phyloP scores from a whole-genome alignment of 352 stramenopile species.

The Thalassiosira gravida region DNA sequence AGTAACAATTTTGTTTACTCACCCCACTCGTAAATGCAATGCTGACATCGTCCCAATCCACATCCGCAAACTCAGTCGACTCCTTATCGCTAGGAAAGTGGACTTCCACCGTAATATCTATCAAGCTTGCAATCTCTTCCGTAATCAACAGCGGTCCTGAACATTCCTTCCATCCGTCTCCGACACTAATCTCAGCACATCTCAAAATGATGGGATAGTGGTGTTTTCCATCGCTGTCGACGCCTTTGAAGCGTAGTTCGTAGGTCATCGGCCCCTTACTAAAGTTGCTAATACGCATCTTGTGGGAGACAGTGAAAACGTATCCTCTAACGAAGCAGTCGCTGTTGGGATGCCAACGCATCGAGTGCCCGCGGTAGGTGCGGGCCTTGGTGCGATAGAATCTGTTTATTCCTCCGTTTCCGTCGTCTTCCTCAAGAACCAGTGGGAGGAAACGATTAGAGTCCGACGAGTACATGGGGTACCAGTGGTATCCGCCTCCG shows the following conservation, averaged over 20 bases:
- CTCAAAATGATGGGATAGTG: neutral
- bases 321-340: constrained; percentile 47
- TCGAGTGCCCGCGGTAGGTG: constrained; percentile 5
- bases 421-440: constrained; percentile 26
- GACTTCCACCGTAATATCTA: constrained; percentile 7
- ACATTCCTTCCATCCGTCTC: constrained; percentile 40
- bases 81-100: neutral
- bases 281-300: constrained; percentile 23
- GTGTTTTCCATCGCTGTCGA: neutral
- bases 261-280: constrained; percentile 19
- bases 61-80: constrained; percentile 2
- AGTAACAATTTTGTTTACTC: no score
- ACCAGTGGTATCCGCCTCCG: constrained; percentile 18
- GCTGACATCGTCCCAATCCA: constrained; percentile 67
- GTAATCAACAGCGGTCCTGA: constrained; percentile 38
- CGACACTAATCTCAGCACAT: constrained; percentile 25
- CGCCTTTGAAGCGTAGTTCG: constrained; percentile 26
- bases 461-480: constrained; percentile 18
- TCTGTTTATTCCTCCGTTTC: constrained; percentile 41
- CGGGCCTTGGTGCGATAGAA: constrained; percentile 42
- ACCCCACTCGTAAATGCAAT: constrained; percentile 49
- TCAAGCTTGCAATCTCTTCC: constrained; percentile 23
- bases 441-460: constrained; percentile 9
- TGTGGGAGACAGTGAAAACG: constrained; percentile 42
- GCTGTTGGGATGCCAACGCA: constrained; percentile 27